Evolutionary conservation across 2,329 filamentous ascomycete species (phyloP).

Genomic region (Tolypocladium capitatum): DNA sequence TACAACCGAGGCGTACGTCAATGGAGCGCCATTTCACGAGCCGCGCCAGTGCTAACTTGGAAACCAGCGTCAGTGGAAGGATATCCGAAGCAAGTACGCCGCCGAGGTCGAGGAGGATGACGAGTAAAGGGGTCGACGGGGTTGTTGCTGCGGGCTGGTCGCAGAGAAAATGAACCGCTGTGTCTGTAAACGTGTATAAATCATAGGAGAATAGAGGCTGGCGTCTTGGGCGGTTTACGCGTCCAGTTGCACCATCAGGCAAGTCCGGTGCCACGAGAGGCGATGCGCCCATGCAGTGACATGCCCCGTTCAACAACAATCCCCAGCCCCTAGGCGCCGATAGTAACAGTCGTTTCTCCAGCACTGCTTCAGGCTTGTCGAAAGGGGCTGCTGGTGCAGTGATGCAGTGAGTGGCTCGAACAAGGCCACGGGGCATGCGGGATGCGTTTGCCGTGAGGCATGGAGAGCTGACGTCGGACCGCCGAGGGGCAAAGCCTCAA

Average conservation of each 20-base stretch:
- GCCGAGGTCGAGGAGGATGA: constrained; percentile 56
- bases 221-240: background rate
- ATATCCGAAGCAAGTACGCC: constrained; percentile 86
- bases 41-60: constrained; percentile 12
- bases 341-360: background rate
- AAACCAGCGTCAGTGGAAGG: constrained; percentile 93
- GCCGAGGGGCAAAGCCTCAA: constrained; percentile 1
- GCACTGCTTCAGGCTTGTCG: background rate
- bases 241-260: background rate
- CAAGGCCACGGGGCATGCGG: background rate
- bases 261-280: background rate
- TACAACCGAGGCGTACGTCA: constrained; percentile 83
- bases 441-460: background rate
- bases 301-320: background rate
- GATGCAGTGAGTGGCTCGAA: background rate
- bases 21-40: background rate
- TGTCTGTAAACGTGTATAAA: constrained; percentile 21
- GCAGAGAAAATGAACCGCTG: constrained; percentile 5
- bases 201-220: constrained; percentile 17
- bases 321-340: background rate
- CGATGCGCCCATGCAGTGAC: background rate
- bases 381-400: background rate
- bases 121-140: constrained; percentile 17
- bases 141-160: constrained; percentile 1
- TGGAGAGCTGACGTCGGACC: constrained; percentile 2